Conservation (phyloP, 2,329 filamentous ascomycete species). For the Coccinonectria pachysandricola region DNA sequence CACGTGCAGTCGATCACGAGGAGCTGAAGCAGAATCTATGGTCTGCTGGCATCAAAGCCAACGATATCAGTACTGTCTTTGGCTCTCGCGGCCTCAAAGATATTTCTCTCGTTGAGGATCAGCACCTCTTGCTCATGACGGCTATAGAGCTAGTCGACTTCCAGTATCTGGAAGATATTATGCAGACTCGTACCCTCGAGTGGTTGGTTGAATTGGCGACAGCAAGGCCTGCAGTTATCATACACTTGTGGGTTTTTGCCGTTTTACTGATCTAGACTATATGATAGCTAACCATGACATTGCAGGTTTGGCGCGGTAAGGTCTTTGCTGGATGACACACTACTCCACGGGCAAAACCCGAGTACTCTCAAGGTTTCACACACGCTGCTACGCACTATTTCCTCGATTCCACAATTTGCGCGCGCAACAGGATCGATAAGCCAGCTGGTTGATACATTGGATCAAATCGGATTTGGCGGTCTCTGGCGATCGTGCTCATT, state of each 20-base stretch:
- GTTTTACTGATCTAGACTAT: too few relatives aligned
- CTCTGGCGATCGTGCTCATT: slow-evolving; percentile 49
- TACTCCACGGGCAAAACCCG: slow-evolving; percentile 53
- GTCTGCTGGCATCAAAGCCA: slow-evolving; percentile 44
- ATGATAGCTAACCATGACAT: slow-evolving; percentile 2
- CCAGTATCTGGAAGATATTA: slow-evolving; percentile 49
- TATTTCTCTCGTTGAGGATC: slow-evolving; percentile 42
- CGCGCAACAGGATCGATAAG: slow-evolving; percentile 36
- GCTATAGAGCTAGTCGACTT: slow-evolving; percentile 59
- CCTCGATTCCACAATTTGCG: slow-evolving; percentile 41
- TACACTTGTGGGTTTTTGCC: slow-evolving; percentile 41
- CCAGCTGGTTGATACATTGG: slow-evolving; percentile 41
- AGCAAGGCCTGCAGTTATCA: slow-evolving; percentile 44
- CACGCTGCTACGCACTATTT: slow-evolving; percentile 46
- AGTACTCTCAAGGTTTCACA: slow-evolving; percentile 51
- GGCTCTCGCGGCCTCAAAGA: slow-evolving; percentile 17
- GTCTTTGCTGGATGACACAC: slow-evolving; percentile 48
- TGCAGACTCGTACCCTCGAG: slow-evolving; percentile 47
- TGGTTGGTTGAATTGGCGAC: slow-evolving; percentile 51
- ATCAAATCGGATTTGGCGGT: slow-evolving; percentile 52
- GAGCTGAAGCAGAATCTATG: slow-evolving; percentile 54
- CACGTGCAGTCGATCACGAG: slow-evolving; percentile 44
- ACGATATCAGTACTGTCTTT: slow-evolving; percentile 19
- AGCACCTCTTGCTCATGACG: slow-evolving; percentile 51
- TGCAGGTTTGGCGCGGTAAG: slow-evolving; percentile 45